phyloP scores from a whole-genome alignment of 2,329 filamentous ascomycete genomes.

The Fusarium pininemorale region DNA sequence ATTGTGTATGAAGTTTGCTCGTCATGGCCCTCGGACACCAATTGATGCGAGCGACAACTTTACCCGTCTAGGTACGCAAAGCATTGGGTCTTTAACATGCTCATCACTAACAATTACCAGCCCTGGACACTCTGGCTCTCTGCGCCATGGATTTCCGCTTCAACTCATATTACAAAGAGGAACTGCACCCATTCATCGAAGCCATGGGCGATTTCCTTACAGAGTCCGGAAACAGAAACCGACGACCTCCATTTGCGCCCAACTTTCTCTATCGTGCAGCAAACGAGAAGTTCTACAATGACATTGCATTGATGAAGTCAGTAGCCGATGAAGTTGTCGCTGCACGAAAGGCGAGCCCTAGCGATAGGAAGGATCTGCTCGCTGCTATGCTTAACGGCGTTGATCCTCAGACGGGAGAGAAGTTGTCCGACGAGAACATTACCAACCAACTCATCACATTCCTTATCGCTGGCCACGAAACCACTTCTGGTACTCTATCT shows the following conservation, averaged over 20 bases:
- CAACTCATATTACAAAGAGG: slow-evolving; percentile 76
- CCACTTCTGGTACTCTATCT: slow-evolving; percentile 72
- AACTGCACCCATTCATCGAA: slow-evolving; percentile 74
- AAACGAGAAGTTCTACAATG: slow-evolving; percentile 60
- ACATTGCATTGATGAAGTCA: slow-evolving; percentile 65
- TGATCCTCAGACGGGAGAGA: slow-evolving; percentile 73
- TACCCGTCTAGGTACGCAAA: slow-evolving; percentile 62
- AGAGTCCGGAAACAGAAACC: slow-evolving; percentile 62
- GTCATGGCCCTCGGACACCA: slow-evolving; percentile 64
- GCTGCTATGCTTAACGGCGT: slow-evolving; percentile 74
- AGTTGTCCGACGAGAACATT: slow-evolving; percentile 70
- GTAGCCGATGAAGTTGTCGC: slow-evolving; percentile 69
- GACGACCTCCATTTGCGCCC: slow-evolving; percentile 57
- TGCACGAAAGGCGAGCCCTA: slow-evolving; percentile 63
- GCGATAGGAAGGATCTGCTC: slow-evolving; percentile 71
- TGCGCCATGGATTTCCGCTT: slow-evolving; percentile 78
- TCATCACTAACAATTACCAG: slow-evolving; percentile 37
- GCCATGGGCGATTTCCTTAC: slow-evolving; percentile 72
- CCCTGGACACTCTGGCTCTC: slow-evolving; percentile 76
- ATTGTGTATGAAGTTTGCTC: slow-evolving; percentile 73
- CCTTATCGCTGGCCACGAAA: slow-evolving; percentile 76
- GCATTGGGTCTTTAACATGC: background rate
- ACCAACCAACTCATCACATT: slow-evolving; percentile 78
- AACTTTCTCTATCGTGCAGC: slow-evolving; percentile 58
- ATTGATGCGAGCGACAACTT: slow-evolving; percentile 74